phyloP scores from a whole-genome alignment of 139 green algal species.

The Picochlorum sp. region DNA sequence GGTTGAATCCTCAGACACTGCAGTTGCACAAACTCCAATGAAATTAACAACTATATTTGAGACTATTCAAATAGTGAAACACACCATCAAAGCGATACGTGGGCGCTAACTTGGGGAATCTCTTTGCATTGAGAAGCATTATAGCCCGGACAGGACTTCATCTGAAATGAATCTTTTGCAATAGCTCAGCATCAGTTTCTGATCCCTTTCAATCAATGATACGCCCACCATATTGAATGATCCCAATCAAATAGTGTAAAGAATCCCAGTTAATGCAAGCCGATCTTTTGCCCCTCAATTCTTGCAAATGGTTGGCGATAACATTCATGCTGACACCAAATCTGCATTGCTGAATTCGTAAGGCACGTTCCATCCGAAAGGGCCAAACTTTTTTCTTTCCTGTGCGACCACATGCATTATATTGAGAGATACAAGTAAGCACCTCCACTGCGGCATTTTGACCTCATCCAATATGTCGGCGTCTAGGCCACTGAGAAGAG shows the following conservation, averaged over 20 bases:
- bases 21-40: slow-evolving; percentile 53
- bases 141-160: slow-evolving; percentile 9
- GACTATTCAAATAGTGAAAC: neutral
- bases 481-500: slow-evolving; percentile 76
- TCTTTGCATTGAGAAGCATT: neutral
- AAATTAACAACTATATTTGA: slow-evolving; percentile 41
- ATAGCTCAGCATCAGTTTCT: slow-evolving; percentile 82
- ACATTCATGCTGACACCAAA: slow-evolving; percentile 70
- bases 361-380: slow-evolving; percentile 92
- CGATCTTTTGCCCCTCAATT: slow-evolving; percentile 83
- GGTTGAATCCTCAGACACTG: slow-evolving; percentile 63
- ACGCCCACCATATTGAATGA: slow-evolving; percentile 90
- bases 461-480: slow-evolving; percentile 77
- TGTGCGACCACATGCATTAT: slow-evolving; percentile 85
- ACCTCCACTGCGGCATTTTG: slow-evolving; percentile 68
- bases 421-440: slow-evolving; percentile 87
- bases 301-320: slow-evolving; percentile 81
- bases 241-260: slow-evolving; percentile 85
- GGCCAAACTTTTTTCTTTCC: slow-evolving; percentile 89
- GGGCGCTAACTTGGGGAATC: neutral
- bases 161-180: slow-evolving; percentile 66
- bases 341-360: slow-evolving; percentile 95
- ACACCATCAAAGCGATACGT: neutral
- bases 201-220: slow-evolving; percentile 95
- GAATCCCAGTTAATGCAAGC: slow-evolving; percentile 39